Base-by-base conservation (phyloP, 2,329 filamentous ascomycete genomes). In the Sordariomycetes sp. region DNA sequence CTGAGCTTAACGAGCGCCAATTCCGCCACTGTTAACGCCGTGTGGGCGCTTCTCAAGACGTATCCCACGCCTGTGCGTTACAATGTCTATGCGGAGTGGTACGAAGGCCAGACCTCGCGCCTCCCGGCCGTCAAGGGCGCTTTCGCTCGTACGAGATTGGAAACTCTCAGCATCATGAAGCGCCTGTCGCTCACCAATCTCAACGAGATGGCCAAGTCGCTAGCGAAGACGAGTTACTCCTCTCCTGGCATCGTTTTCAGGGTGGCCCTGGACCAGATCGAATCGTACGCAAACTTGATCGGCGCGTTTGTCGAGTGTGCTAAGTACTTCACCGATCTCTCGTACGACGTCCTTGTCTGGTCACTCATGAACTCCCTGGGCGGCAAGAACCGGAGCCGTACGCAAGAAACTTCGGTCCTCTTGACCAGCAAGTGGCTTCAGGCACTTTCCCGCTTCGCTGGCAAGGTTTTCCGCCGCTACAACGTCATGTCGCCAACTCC, bases 281-380 rank as follows among this genome's bases (percentile, higher is more conserved):
- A 99, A 71, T 87, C 88, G 0, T 99, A 99, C 69, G 89, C 88
- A 68, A 99, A 97, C 68, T 80, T 99, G 61, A 96, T 96, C 59
- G 90, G 96, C 61, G 90, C 90, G 5, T 90, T 99, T 61, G 92
- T 97, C 16, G 91, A 97, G 68, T 97, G 92, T 67, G 91, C 90
- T 46, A 87, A 90, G 65, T 97, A 97, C 69, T 97, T 97, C 65
- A 96, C 93, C 1, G 86, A 89, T 58, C 76, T 99, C 43, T 93
- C 90, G 0, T 96, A 96, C 68, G 94, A 99, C 70, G 89, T 96
- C 35, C 78, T 99, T 52, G 89, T 90, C 3, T 99, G 93, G 91
- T 90, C 90, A 22, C 77, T 99, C 52, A 83, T 99, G 72, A 95
- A 85, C 66, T 85, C 84, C 1, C 73, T 87, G 14, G 77, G 75